Evolutionary conservation across 2,329 filamentous ascomycete genomes (phyloP).

Genomic region (Venturia aucupariae): DNA sequence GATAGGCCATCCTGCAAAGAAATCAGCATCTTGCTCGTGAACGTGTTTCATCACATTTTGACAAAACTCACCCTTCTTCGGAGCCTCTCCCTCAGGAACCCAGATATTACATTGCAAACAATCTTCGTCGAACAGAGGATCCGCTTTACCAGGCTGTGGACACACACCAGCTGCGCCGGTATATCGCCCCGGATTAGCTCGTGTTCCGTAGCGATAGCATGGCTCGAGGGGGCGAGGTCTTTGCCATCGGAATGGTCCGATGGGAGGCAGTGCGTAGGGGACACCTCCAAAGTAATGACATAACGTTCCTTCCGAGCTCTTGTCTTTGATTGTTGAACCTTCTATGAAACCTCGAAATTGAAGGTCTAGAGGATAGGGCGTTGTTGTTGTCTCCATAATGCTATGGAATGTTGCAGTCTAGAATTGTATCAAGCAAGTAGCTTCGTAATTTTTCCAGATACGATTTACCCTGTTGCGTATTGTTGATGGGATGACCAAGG

Average conservation of each 20-base stretch:
- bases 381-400: conserved; percentile 9
- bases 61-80: conserved; percentile 24
- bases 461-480: no score
- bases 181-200: conserved; percentile 37
- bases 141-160: conserved; percentile 36
- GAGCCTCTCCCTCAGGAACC: conserved; percentile 39
- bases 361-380: conserved; percentile 28
- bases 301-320: conserved; percentile 24
- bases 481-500: no score
- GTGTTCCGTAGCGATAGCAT: conserved; percentile 43
- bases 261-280: conserved; percentile 45
- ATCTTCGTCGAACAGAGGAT: conserved; percentile 37
- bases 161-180: conserved; percentile 35
- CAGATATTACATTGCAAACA: conserved; percentile 49
- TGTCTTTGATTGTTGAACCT: conserved; percentile 37
- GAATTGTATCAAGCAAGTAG: no score
- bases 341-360: conserved; percentile 40
- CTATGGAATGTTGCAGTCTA: no score
- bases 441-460: no score
- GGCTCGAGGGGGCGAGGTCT: conserved; percentile 38
- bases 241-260: conserved; percentile 40
- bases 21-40: neutral
- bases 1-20: conserved; percentile 44
- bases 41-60: neutral
- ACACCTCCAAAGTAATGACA: conserved; percentile 47